Evolutionary conservation across 2,329 filamentous ascomycete genomes (phyloP).

Genomic region (Scolecobasidium constrictum): DNA sequence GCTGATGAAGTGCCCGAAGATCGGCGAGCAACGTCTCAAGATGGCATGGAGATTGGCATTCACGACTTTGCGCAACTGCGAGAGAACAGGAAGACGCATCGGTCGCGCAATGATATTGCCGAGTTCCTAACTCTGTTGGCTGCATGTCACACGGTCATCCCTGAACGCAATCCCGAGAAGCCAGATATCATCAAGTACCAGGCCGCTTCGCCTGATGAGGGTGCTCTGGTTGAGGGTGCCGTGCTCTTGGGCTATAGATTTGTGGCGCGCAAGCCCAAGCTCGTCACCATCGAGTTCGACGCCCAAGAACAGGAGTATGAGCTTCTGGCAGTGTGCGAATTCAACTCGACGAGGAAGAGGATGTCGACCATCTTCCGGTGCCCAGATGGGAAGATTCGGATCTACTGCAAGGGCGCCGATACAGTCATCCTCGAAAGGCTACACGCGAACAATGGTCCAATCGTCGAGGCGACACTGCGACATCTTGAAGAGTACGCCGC

Average conservation of each 20-base stretch:
- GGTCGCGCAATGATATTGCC: slow-evolving; percentile 51
- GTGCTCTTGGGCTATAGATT: slow-evolving; percentile 80
- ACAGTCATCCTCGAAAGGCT: slow-evolving; percentile 94
- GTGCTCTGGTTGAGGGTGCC: slow-evolving; percentile 89
- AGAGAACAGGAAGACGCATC: slow-evolving; percentile 56
- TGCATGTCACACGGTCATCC: slow-evolving; percentile 95
- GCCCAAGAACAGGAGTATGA: slow-evolving; percentile 74
- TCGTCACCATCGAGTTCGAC: slow-evolving; percentile 71
- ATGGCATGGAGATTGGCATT: slow-evolving; percentile 67
- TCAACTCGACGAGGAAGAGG: slow-evolving; percentile 93
- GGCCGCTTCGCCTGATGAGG: slow-evolving; percentile 93
- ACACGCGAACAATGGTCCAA: slow-evolving; percentile 59
- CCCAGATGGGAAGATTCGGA: slow-evolving; percentile 86
- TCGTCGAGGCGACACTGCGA: slow-evolving; percentile 78
- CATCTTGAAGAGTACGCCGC: slow-evolving; percentile 99
- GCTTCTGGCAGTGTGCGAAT: slow-evolving; percentile 92
- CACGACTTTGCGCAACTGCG: slow-evolving; percentile 71
- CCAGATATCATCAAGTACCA: slow-evolving; percentile 87
- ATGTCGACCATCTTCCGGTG: slow-evolving; percentile 98
- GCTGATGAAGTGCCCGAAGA: slow-evolving; percentile 88
- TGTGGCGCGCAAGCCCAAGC: slow-evolving; percentile 75
- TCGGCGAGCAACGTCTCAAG: slow-evolving; percentile 65
- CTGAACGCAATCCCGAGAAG: slow-evolving; percentile 71
- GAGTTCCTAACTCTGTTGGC: slow-evolving; percentile 81
- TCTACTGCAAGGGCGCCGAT: slow-evolving; percentile 94